A percentile compares a stretch with the other conserved stretches of the same genome.
Evolutionary conservation across 2,329 filamentous ascomycete species (phyloP).

Genomic region (Aspergillus sp.): DNA sequence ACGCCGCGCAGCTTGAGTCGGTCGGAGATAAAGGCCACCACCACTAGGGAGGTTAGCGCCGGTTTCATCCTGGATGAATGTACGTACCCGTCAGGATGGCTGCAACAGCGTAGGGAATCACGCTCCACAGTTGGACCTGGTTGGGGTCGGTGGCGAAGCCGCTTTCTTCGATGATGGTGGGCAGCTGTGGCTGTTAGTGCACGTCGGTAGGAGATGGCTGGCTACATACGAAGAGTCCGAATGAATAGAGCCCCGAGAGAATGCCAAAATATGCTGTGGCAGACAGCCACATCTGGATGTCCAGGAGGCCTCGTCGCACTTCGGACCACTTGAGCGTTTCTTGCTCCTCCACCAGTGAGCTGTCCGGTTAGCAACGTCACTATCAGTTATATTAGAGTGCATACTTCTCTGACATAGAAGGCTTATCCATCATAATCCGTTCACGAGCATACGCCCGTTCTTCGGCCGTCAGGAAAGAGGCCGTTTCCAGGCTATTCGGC

Average conservation of each 20-base stretch:
- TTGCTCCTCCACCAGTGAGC: conserved; percentile 20
- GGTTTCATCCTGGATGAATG: not conserved
- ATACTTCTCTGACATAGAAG: conserved; percentile 28
- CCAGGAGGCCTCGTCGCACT: conserved; percentile 60
- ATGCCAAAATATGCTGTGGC: conserved; percentile 63
- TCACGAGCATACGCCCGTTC: conserved; percentile 52
- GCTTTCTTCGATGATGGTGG: conserved; percentile 63
- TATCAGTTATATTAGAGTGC: not conserved
- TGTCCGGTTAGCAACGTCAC: conserved; percentile 2
- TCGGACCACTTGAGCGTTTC: conserved; percentile 62
- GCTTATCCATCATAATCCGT: conserved; percentile 43
- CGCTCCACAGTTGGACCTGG: conserved; percentile 61
- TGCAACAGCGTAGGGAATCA: conserved; percentile 63
- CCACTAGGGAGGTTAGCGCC: conserved; percentile 12
- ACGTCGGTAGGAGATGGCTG: no score
- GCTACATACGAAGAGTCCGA: conserved; percentile 59
- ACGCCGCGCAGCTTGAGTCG: conserved; percentile 58
- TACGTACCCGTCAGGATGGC: conserved; percentile 52
- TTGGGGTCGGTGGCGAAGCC: conserved; percentile 55
- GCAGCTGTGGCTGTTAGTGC: conserved; percentile 45
- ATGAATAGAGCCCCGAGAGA: conserved; percentile 58
- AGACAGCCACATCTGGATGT: conserved; percentile 62
- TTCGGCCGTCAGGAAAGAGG: conserved; percentile 53
- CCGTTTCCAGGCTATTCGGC: conserved; percentile 56
- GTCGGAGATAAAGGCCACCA: conserved; percentile 58